Conservation (phyloP, 805 yeast species). For the Zygosaccharomyces lentus region DNA sequence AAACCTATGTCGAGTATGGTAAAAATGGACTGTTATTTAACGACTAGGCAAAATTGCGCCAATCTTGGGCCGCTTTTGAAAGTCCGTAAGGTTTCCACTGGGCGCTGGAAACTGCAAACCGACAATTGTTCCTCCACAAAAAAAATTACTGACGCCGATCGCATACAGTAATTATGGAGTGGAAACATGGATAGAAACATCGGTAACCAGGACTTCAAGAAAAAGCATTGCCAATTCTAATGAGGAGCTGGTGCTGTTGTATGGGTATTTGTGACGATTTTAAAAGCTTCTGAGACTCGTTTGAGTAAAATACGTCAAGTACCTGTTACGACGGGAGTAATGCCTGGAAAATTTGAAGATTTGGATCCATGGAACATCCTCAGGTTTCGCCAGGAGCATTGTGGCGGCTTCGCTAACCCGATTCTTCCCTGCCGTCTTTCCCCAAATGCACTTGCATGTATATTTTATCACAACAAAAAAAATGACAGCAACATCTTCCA, state of each 20-base stretch:
- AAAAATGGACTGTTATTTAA: background rate
- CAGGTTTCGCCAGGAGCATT: no score
- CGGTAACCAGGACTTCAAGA: background rate
- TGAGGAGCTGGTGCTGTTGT: background rate
- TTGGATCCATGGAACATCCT: no score
- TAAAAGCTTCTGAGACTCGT: background rate
- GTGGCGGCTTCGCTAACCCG: no score
- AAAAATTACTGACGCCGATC: background rate
- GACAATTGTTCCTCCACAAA: slow-evolving; percentile 1
- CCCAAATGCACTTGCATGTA: no score
- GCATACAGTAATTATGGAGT: background rate
- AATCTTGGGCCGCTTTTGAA: no score
- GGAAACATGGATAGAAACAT: background rate
- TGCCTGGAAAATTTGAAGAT: no score
- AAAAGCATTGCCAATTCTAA: background rate
- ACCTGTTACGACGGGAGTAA: background rate
- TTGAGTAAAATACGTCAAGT: background rate
- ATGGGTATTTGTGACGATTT: slow-evolving; percentile 5
- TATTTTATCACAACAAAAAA: no score
- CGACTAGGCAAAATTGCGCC: no score
- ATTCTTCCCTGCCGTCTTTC: no score
- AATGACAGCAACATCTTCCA: no score
- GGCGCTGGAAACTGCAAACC: background rate
- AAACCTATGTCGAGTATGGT: no score
- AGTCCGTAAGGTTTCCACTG: no score